Evolutionary conservation across 495 filamentous ascomycete species (phyloP).

Genomic region (Daldinia vernicosa): DNA sequence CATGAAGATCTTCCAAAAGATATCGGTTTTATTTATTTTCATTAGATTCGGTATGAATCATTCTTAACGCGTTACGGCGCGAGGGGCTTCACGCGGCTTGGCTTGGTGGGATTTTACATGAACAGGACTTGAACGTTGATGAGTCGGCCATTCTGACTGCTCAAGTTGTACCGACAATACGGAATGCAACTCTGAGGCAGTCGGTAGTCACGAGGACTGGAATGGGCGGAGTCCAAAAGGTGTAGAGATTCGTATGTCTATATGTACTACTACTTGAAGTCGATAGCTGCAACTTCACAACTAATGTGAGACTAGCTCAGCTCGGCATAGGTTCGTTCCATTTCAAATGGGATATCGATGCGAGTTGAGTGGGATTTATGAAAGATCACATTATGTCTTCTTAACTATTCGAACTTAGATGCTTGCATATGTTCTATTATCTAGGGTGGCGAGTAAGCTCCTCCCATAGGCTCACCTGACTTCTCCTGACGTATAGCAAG

Average conservation of each 20-base stretch:
- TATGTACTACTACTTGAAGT: conserved; percentile 40
- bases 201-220: conserved; percentile 7
- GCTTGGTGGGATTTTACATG: conserved; percentile 13
- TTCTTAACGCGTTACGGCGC: conserved; percentile 16
- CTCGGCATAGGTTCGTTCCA: neutral
- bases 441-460: neutral
- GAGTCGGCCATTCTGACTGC: conserved; percentile 6
- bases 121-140: conserved; percentile 25
- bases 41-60: conserved; percentile 22
- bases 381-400: neutral
- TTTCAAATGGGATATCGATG: conserved; percentile 9
- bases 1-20: conserved; percentile 27
- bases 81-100: conserved; percentile 7
- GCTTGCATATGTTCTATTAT: neutral
- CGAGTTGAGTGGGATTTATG: conserved; percentile 7
- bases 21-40: conserved; percentile 23
- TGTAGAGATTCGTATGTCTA: conserved; percentile 36
- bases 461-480: neutral
- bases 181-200: neutral
- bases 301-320: conserved; percentile 22
- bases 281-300: conserved; percentile 36
- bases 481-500: neutral
- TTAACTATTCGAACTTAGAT: neutral
- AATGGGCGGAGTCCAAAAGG: conserved; percentile 32
- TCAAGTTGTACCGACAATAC: neutral